Percentiles rank a stretch among this genome's conserved stretches.
phyloP scores from a whole-genome alignment of 352 stramenopile species.

The Globisporangium apiculatum region DNA sequence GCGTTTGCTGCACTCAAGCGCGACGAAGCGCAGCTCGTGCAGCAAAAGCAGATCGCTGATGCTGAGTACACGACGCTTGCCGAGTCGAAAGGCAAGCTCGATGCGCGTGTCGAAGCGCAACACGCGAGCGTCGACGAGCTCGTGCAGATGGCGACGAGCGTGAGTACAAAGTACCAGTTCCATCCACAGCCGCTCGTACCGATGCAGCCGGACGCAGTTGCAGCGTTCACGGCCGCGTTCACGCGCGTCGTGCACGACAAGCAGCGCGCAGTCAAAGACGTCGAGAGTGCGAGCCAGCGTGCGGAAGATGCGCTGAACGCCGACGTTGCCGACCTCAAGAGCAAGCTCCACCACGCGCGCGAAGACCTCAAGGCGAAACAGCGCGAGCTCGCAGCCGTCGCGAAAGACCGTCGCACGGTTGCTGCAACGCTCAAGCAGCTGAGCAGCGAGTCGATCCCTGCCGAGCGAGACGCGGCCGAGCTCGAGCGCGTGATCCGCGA shows the following conservation, averaged over 20 bases:
- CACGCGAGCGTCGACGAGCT: constrained; percentile 32
- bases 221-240: constrained; percentile 44
- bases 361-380: constrained; percentile 45
- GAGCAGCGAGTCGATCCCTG: constrained; percentile 26
- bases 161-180: constrained; percentile 59
- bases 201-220: constrained; percentile 45
- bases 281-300: constrained; percentile 32
- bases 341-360: constrained; percentile 39
- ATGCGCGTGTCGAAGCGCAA: constrained; percentile 44
- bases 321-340: constrained; percentile 40
- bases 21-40: constrained; percentile 21
- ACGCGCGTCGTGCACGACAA: constrained; percentile 36
- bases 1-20: constrained; percentile 24
- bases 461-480: constrained; percentile 40
- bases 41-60: constrained; percentile 16
- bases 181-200: constrained; percentile 34
- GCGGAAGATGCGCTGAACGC: constrained; percentile 38
- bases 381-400: constrained; percentile 27
- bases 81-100: constrained; percentile 32
- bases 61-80: constrained; percentile 29
- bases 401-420: constrained; percentile 33
- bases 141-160: constrained; percentile 29
- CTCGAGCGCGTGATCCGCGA: constrained; percentile 38
- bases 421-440: constrained; percentile 34
- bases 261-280: constrained; percentile 21